Percentiles rank a stretch among this genome's conserved stretches.
These are phyloP conservation scores for Urtica urens DNA, from an alignment of 306 rosid genomes.

Conservation along the genomic window DNA sequence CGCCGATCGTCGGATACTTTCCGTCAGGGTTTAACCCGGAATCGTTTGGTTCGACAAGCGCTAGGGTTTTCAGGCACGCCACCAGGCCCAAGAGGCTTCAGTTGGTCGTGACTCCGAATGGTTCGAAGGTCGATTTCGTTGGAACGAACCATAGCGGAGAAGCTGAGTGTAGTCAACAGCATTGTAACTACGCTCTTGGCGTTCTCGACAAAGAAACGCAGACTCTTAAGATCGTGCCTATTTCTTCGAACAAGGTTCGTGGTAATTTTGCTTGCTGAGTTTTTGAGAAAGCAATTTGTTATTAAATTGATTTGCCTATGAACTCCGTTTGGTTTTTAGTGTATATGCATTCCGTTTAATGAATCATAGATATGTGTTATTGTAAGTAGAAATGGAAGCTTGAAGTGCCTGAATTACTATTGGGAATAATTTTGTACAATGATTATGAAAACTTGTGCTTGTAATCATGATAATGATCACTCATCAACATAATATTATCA, in stretches of 20 bases:
- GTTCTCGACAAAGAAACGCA: constrained; percentile 61
- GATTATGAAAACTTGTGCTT: too few species aligned
- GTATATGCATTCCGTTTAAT: too few species aligned
- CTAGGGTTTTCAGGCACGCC: constrained; percentile 37
- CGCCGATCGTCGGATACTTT: constrained; percentile 68
- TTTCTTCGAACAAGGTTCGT: constrained; percentile 64
- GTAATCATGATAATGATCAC: too few species aligned
- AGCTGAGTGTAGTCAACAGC: constrained; percentile 49
- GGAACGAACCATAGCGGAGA: constrained; percentile 68
- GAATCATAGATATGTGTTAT: too few species aligned
- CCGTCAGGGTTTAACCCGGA: constrained; percentile 67
- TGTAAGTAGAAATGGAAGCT: too few species aligned
- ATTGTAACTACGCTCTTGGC: constrained; percentile 50
- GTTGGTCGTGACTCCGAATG: constrained; percentile 55
- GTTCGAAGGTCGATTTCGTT: constrained; percentile 55
- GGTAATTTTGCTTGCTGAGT: constrained; percentile 1
- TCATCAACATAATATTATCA: too few species aligned
- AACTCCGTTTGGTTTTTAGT: background rate
- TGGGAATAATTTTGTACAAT: too few species aligned
- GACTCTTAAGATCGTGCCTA: constrained; percentile 46
- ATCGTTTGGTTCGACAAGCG: constrained; percentile 10
- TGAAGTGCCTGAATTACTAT: too few species aligned
- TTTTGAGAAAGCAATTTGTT: too few species aligned
- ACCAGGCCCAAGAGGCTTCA: constrained; percentile 44
- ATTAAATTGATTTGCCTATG: too few species aligned